A percentile compares a stretch with the other conserved stretches of the same genome.
These are phyloP conservation scores for Hemisphaericaspora subhashii DNA, from an alignment of 1,139 yeast species.

Conservation along the genomic window DNA sequence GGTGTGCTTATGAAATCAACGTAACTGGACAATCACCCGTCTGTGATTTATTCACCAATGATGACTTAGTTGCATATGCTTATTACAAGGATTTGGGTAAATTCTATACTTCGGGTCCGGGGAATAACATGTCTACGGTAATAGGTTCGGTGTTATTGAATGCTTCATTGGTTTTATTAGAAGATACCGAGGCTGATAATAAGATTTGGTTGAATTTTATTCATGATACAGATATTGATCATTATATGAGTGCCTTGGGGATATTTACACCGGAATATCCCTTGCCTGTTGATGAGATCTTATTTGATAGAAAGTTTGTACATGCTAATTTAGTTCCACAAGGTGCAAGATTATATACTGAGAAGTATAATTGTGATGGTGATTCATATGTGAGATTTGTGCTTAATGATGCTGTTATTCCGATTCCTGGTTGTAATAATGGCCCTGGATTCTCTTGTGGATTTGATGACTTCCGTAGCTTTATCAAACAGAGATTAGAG, in stretches of 20 bases:
- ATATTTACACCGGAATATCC: constrained; percentile 33
- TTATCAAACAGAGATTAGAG: constrained; percentile 30
- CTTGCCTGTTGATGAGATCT: constrained; percentile 32
- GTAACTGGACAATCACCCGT: constrained; percentile 46
- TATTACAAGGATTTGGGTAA: constrained; percentile 44
- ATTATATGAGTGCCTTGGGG: constrained; percentile 52
- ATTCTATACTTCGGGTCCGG: constrained; percentile 50
- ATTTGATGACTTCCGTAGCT: constrained; percentile 29
- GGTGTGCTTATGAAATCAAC: constrained; percentile 55
- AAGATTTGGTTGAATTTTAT: constrained; percentile 48
- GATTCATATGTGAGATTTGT: constrained; percentile 29
- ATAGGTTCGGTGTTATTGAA: constrained; percentile 27
- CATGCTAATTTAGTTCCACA: constrained; percentile 52
- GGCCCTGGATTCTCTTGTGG: constrained; percentile 39
- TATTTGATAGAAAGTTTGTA: constrained; percentile 43
- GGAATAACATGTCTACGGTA: constrained; percentile 21
- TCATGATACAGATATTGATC: constrained; percentile 57
- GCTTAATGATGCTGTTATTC: constrained; percentile 57
- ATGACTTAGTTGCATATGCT: constrained; percentile 44
- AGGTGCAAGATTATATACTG: constrained; percentile 54
- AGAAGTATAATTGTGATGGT: constrained; percentile 42
- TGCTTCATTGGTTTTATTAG: constrained; percentile 30
- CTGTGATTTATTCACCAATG: constrained; percentile 47
- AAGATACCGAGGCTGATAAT: constrained; percentile 23
- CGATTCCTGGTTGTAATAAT: constrained; percentile 33